Base-by-base conservation (phyloP, 805 yeast genomes). In the Blastobotrys attinorum region DNA sequence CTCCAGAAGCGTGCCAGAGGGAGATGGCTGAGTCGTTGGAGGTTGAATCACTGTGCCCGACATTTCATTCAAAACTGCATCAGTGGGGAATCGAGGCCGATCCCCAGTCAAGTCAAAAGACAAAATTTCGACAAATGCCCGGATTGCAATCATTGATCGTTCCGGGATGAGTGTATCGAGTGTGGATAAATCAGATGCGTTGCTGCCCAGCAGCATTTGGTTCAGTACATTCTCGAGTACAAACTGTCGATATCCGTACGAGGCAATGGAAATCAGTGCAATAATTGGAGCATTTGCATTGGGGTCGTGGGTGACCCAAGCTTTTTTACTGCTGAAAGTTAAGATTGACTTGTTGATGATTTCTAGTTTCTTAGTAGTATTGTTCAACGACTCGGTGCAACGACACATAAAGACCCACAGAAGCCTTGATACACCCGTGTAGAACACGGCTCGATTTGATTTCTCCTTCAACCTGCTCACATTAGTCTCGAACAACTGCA, bases 401-500 rank as follows among this genome's bases (percentile, higher is more conserved):
- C 97, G 70, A 61, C 81, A 86, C 20, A 88, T 65, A 58, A 84
- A 92, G 0, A 89, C 95, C 98, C 98, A 92, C 0, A 85, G 63
- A 25, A 94, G 66, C 46, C 96, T 66, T 0, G 95, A 73, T 3
- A 82, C 64, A 44, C 89, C 79, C 0, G 77, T 76, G 13, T 84
- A 72, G 35, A 78, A 72, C 2, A 75, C 75, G 0, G 76, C 69
- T 52, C 81, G 77, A 40, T 70, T 72, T 0, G 65, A 57, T 10
- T 74, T 72, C 3, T 86, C 81, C 54, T 80, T 83, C 33, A 85
- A 66, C 45, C 78, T 78, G 37, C 65, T 66, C n/a, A 72, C 65
- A 48, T 77, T 77, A 2, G 71, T 60, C 46, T 88, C 95, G 2
- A 86, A 70, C 3, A 88, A 60, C 2, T 65, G 62, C 42, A 78